Base-by-base conservation (phyloP, 148 eudicot species). In the Rhododendron williamsianum region DNA sequence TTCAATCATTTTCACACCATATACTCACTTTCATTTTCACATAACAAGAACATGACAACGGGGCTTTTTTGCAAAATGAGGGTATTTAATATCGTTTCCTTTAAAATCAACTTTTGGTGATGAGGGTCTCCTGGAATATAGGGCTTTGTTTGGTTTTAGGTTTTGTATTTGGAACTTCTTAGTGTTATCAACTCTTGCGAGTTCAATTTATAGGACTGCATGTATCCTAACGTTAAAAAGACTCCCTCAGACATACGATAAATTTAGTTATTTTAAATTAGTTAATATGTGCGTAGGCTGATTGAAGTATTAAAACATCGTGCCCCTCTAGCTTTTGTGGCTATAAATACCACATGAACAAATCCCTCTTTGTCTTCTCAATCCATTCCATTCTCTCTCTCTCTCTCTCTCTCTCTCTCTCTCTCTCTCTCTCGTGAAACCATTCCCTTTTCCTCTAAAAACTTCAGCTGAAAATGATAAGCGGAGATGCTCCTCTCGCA, bases 301-400 rank as follows among this genome's bases (percentile, higher is more conserved):
- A 1, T 63, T 19, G 30, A 65, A 0, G 8, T 9, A n/a, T n/a
- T 23, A 8, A 65, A 65, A 65, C 4, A 6, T 1, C 0, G 4
- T n/a, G 2, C 0, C 19, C 27, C 60, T 27, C 30, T 84, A 9
- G 72, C 72, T 65, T 67, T 30, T 54, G 23, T 81, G 51, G 41
- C 85, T 89, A 86, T 89, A 89, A 84, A 89, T 86, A 67, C 43
- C 85, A 60, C 67, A 58, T 48, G 27, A 56, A 73, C 76, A 65
- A 71, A 71, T 12, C 35, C 36, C n/a, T 49, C 82, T 2, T 81
- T 78, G 27, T 2, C 60, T 60, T 58, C 56, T 79, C 54, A 78
- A 4, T n/a, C 48, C 45, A 48, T 3, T 76, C 78, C 85, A 73
- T 78, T 56, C 18, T 36, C 12, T 19, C 49, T 19, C 49, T 9